Evolutionary conservation across 257 asterid species (phyloP), one percentile per base, ranked within the genome.

Genomic region (Ilex asprella): DNA sequence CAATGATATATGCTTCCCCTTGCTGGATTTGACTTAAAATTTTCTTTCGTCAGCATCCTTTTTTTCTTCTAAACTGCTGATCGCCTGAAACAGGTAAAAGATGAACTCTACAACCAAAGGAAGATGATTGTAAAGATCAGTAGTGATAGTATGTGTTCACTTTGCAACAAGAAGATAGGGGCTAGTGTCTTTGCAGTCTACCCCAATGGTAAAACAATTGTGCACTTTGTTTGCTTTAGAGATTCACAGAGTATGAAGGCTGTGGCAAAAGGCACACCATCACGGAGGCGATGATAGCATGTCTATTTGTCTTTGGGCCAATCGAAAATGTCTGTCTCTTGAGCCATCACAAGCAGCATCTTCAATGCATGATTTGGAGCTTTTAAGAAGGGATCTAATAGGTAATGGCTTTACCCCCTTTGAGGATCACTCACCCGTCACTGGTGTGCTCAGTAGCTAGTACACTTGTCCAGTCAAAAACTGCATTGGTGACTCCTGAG

Each of bases 181-280:
- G 77, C 89, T 2, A 93, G 99, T 16, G 99, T 87, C 53, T 93
- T 93, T 73, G 97, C 96, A 44, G 90, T 93, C 58, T 89, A 89
- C 73, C 97, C 99, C 14, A 93, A 89, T 55, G 91, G 96, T 31
- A 84, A 75, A 74, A 93, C 95, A 15, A 88, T 87, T 16, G 95
- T 87, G 61, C 99, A 93, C 78, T 87, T 89, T 27, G 92, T 84
- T 39, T 93, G 99, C 86, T 89, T 85, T 73, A 82, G 71, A 74
- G 99, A 89, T 65, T 82, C 97, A 2, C 97, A 89, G 82, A 85
- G 73, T 68, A 87, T 89, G 95, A 89, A 85, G 76, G 95, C 95
- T 31, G 84, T 70, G 30, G 81, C 80, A 31, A 89, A 77, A 71
- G 92, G 84, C 68, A 58, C 90, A 2, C 64, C 79, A 8, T 56